Conservation (phyloP, 129 eudicot species). For the Dittrichia graveolens region DNA sequence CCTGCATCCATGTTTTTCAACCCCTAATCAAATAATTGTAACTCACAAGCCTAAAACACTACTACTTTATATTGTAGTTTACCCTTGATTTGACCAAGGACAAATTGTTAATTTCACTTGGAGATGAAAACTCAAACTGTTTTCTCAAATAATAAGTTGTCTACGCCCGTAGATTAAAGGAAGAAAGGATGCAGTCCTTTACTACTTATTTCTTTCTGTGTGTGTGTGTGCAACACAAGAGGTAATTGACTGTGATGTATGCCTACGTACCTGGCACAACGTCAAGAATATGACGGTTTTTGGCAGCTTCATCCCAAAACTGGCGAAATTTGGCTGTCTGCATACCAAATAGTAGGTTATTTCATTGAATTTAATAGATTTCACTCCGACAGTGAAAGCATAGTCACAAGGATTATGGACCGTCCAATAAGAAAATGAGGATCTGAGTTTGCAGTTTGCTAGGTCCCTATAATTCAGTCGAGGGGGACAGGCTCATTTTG, state of each 20-base stretch:
- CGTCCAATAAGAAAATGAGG: too few species aligned
- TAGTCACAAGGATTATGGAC: too few species aligned
- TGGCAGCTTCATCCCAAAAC: slow-evolving; percentile 99
- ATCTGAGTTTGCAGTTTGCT: too few species aligned
- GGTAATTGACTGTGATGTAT: not conserved
- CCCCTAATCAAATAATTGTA: not conserved
- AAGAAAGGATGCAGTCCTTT: not conserved
- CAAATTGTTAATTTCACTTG: not conserved
- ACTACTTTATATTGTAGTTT: not conserved
- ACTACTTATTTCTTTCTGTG: too few species aligned
- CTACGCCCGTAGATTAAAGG: not conserved
- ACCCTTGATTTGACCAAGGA: not conserved
- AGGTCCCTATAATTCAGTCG: too few species aligned
- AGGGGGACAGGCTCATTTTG: too few species aligned
- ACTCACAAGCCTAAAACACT: not conserved
- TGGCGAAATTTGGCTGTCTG: slow-evolving; percentile 98
- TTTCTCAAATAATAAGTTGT: not conserved
- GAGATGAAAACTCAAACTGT: not conserved
- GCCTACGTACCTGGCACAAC: slow-evolving; percentile 72
- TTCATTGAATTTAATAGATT: not conserved
- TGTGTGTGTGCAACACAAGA: not conserved
- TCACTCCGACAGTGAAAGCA: not conserved
- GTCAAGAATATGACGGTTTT: slow-evolving; percentile 83
- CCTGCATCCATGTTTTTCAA: slow-evolving; percentile 45
- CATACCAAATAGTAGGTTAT: slow-evolving; percentile 22